Evolutionary conservation across 768 basidiomycete genomes (phyloP).

Genomic region (Termitomyces sp.): DNA sequence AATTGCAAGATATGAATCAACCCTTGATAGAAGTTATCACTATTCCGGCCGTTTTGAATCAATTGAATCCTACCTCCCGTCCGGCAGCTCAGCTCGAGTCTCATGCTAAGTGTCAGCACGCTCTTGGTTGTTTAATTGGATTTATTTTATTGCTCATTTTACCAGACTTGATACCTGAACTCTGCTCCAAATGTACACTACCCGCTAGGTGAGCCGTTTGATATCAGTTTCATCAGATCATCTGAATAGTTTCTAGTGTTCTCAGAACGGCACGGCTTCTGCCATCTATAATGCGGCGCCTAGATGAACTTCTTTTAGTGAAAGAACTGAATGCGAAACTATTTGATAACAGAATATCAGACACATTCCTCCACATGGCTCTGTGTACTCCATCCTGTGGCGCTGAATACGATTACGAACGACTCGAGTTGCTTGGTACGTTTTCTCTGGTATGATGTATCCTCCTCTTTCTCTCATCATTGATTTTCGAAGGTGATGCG

Average conservation of each 20-base stretch:
- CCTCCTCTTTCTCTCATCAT: constrained; percentile 6
- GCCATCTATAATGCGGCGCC: constrained; percentile 68
- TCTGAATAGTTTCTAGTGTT: constrained; percentile 36
- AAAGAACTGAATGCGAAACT: constrained; percentile 73
- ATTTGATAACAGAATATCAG: constrained; percentile 60
- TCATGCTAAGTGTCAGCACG: constrained; percentile 52
- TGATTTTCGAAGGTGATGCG: constrained; percentile 56
- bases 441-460: background rate
- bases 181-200: constrained; percentile 67
- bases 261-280: constrained; percentile 66
- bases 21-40: constrained; percentile 68
- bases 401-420: constrained; percentile 76
- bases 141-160: background rate
- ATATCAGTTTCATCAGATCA: background rate
- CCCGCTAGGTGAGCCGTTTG: constrained; percentile 56
- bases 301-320: constrained; percentile 73
- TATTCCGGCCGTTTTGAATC: constrained; percentile 48
- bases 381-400: constrained; percentile 68
- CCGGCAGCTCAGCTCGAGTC: constrained; percentile 33
- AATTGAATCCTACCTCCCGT: constrained; percentile 53
- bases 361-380: constrained; percentile 59
- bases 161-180: constrained; percentile 80
- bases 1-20: constrained; percentile 58
- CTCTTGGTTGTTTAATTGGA: background rate
- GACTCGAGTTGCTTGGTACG: constrained; percentile 77